Percentiles rank a stretch among this genome's conserved stretches.
These are phyloP conservation scores for Chalciporus pseudorubinellus DNA, from an alignment of 768 basidiomycete genomes.

Conservation along the genomic window DNA sequence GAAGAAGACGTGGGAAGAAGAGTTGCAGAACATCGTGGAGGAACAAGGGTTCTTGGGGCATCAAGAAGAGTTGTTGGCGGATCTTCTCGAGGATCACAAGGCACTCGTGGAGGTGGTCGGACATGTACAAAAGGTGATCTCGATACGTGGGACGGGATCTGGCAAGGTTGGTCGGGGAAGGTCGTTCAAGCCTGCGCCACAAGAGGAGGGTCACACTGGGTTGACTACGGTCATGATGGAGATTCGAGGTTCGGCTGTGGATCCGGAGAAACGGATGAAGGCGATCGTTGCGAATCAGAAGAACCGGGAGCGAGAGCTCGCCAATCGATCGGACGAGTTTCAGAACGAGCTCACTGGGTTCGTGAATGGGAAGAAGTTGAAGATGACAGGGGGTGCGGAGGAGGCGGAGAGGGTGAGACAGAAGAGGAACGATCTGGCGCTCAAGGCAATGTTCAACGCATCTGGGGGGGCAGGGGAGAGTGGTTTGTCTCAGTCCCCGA, in stretches of 20 bases:
- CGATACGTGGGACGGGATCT: constrained; percentile 51
- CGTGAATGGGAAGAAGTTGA: constrained; percentile 83
- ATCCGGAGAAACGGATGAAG: constrained; percentile 82
- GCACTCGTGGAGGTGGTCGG: constrained; percentile 84
- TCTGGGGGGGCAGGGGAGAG: constrained; percentile 10
- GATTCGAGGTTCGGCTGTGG: constrained; percentile 77
- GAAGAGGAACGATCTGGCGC: constrained; percentile 75
- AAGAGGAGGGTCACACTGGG: constrained; percentile 66
- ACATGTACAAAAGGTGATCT: constrained; percentile 88
- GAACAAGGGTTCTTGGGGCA: constrained; percentile 93
- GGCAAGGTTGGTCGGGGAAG: constrained; percentile 44
- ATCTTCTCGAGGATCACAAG: constrained; percentile 90
- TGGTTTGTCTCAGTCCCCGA: constrained; percentile 5
- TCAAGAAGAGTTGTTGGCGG: constrained; percentile 87
- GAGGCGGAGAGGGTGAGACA: constrained; percentile 87
- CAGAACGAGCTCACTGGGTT: constrained; percentile 83
- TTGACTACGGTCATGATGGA: constrained; percentile 85
- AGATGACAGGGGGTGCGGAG: constrained; percentile 94
- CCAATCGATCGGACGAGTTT: constrained; percentile 75
- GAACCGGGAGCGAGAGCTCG: constrained; percentile 72
- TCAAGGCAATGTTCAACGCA: constrained; percentile 83
- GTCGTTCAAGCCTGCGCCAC: constrained; percentile 57
- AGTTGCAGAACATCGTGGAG: constrained; percentile 93
- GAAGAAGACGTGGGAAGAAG: constrained; percentile 98
- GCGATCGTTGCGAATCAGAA: constrained; percentile 91